Evolutionary conservation across 2,329 filamentous ascomycete species (phyloP), one percentile per base, ranked within the genome.

Genomic region (Fusarium hainanense): DNA sequence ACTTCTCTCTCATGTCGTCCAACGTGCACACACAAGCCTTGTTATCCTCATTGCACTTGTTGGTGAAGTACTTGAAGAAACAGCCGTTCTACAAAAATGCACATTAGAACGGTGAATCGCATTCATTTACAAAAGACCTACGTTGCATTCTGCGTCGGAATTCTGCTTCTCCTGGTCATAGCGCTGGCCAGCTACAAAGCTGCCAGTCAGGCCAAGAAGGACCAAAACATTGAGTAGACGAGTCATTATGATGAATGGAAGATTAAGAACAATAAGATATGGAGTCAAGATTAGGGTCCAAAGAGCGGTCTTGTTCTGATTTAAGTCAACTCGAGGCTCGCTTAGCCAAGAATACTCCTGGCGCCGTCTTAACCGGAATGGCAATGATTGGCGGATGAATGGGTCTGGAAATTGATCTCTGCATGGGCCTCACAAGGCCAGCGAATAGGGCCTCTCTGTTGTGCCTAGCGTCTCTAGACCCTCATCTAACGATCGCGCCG

Each of bases 31-130:
- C 42, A 4, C 60, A 63, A 6, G 60, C 60, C 12, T 50, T 50
- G 10, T 63, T 63, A 25, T 63, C 58, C 0, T 30, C 21, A 18
- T 63, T 63, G 12, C 60, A 63, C 4, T 63, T 55, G 4, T 63
- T 63, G 4, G 60, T 63, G 3, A 63, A 63, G 18, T 40, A 63
- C 1, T 63, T 47, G 7, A 49, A 63, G 34, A 48, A 63, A 6
- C 60, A 63, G 12, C 27, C 16, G 8, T 63, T 63, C 60, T 63
- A 14, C 3, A 25, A 1, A 4, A 12, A 32, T 2, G 0, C 8
- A 2, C 13, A 10, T 54, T 6, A 61, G 21, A 14, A 2, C 4
- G 0, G 3, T 18, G 3, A 5, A 2, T 0, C 0, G 13, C 5
- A 3, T 7, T 21, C 4, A 21, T 2, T 8, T 4, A 2, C 9